Percentiles rank a stretch among this genome's conserved stretches.
These are phyloP conservation scores for Afroboletus lepidellus DNA, from an alignment of 1,284 basidiomycete genomes.

Conservation along the genomic window DNA sequence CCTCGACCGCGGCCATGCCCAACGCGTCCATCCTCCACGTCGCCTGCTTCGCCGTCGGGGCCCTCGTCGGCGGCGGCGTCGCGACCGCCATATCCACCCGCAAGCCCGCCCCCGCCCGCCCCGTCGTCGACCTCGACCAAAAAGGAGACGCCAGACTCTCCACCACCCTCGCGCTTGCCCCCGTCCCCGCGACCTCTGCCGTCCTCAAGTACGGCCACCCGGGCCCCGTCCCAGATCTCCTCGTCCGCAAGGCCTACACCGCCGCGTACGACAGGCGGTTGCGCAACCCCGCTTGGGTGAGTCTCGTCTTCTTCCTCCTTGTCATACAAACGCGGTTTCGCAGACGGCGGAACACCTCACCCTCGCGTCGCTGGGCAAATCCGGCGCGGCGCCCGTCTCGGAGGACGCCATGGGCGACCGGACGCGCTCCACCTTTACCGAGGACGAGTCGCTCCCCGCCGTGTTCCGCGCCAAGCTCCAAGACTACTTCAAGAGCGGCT, in stretches of 20 bases:
- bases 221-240: conserved; percentile 78
- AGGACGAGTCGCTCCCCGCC: conserved; percentile 79
- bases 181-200: conserved; percentile 26
- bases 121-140: conserved; percentile 40
- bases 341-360: conserved; percentile 94
- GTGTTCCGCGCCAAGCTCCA: conserved; percentile 83
- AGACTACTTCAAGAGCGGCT: conserved; percentile 93
- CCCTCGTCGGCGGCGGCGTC: conserved; percentile 65
- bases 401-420: conserved; percentile 59
- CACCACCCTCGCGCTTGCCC: conserved; percentile 24
- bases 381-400: conserved; percentile 33
- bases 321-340: background rate
- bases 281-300: conserved; percentile 90
- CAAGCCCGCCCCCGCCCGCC: conserved; percentile 18
- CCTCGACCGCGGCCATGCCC: conserved; percentile 31
- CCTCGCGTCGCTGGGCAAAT: conserved; percentile 65
- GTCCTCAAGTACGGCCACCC: conserved; percentile 75
- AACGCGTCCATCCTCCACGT: conserved; percentile 52
- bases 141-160: conserved; percentile 36
- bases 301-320: conserved; percentile 23
- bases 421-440: conserved; percentile 78
- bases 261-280: conserved; percentile 89
- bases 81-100: conserved; percentile 45
- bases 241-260: conserved; percentile 81
- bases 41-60: conserved; percentile 72